These are phyloP conservation scores for Boletus speciosus DNA, from an alignment of 768 basidiomycete species.

Conservation along the genomic window DNA sequence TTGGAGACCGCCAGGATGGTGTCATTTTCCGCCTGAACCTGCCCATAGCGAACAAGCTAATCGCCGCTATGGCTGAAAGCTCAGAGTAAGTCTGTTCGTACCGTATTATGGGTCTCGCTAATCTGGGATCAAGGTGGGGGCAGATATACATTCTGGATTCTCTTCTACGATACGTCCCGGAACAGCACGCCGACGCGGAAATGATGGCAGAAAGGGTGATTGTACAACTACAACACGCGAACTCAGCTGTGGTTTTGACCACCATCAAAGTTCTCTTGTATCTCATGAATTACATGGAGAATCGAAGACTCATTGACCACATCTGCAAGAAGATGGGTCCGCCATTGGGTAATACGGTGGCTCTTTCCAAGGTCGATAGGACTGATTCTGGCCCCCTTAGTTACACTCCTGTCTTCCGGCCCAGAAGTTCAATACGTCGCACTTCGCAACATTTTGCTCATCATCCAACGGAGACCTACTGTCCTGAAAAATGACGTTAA, in stretches of 20 bases:
- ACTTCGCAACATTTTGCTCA: constrained; percentile 91
- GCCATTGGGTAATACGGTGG: constrained; percentile 65
- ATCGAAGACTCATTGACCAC: constrained; percentile 76
- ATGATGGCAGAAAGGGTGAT: constrained; percentile 94
- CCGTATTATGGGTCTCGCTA: constrained; percentile 6
- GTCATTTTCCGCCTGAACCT: constrained; percentile 90
- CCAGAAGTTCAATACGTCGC: constrained; percentile 99
- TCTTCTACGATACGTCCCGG: constrained; percentile 90
- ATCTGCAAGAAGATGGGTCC: constrained; percentile 99
- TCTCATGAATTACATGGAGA: constrained; percentile 99
- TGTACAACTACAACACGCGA: constrained; percentile 93
- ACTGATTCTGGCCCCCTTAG: constrained; percentile 38
- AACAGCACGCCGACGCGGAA: constrained; percentile 83
- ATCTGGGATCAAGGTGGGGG: constrained; percentile 72
- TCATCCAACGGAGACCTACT: constrained; percentile 90
- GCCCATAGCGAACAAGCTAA: constrained; percentile 82
- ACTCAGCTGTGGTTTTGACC: constrained; percentile 98
- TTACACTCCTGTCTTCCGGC: constrained; percentile 92
- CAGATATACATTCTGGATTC: constrained; percentile 98
- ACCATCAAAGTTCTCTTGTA: constrained; percentile 94
- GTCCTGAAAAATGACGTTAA: constrained; percentile 97
- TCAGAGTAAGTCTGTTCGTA: constrained; percentile 73
- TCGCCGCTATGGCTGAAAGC: constrained; percentile 90
- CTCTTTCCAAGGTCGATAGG: not conserved
- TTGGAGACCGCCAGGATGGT: constrained; percentile 91